Conservation (phyloP, 805 yeast genomes). For the Yamadazyma endophytica region DNA sequence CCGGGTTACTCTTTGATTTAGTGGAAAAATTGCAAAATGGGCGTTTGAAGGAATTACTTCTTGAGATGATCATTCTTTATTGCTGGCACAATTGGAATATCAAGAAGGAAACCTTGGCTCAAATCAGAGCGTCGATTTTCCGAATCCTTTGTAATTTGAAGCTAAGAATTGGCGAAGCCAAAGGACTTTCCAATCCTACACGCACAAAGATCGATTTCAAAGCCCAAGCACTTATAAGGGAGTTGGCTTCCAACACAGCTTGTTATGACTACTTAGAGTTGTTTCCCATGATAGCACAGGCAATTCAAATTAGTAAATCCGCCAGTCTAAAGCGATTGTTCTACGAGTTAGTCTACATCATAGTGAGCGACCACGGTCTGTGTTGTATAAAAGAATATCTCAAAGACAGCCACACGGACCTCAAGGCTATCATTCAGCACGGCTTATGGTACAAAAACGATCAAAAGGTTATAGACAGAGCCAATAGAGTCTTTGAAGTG, state of each 20-base stretch:
- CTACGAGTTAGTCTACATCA: slow-evolving; percentile 18
- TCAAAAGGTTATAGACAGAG: slow-evolving; percentile 14
- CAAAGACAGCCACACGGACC: slow-evolving; percentile 15
- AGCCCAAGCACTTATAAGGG: slow-evolving; percentile 11
- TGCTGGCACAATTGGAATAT: slow-evolving; percentile 25
- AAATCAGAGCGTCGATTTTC: slow-evolving; percentile 23
- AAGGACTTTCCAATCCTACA: neutral
- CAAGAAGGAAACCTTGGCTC: slow-evolving; percentile 11
- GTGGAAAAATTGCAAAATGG: slow-evolving; percentile 15
- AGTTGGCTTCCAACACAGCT: slow-evolving; percentile 9
- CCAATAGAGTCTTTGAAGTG: slow-evolving; percentile 19
- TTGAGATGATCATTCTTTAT: slow-evolving; percentile 41
- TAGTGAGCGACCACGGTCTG: slow-evolving; percentile 21
- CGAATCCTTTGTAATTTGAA: slow-evolving; percentile 31
- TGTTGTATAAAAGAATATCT: slow-evolving; percentile 35
- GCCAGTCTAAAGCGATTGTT: slow-evolving; percentile 16
- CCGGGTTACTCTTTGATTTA: slow-evolving; percentile 29
- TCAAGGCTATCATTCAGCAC: slow-evolving; percentile 28
- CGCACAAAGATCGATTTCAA: slow-evolving; percentile 11
- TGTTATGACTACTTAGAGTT: slow-evolving; percentile 28
- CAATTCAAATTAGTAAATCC: slow-evolving; percentile 20
- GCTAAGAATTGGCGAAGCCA: slow-evolving; percentile 18
- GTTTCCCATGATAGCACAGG: slow-evolving; percentile 32
- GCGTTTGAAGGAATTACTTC: slow-evolving; percentile 22
- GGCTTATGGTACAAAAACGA: slow-evolving; percentile 30